Percentiles rank a stretch among this genome's conserved stretches.
phyloP scores from a whole-genome alignment of 1,284 basidiomycete genomes.

The Rhodotorula sp. region DNA sequence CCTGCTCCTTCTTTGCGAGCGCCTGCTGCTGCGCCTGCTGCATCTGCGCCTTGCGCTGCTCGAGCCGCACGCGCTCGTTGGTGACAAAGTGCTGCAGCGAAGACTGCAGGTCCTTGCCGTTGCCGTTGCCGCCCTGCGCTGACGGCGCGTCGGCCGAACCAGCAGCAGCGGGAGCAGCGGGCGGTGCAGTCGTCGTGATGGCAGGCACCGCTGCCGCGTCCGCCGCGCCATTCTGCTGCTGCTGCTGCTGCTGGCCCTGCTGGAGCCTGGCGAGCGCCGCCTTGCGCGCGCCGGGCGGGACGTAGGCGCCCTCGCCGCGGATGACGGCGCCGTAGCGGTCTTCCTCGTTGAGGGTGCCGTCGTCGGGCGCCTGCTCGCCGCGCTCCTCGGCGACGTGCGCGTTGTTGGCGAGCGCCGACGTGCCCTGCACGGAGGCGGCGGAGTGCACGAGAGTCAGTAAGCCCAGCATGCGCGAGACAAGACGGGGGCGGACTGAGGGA shows the following conservation, averaged over 20 bases:
- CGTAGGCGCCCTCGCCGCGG: slow-evolving; percentile 82
- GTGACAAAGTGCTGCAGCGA: slow-evolving; percentile 79
- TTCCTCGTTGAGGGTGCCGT: slow-evolving; percentile 77
- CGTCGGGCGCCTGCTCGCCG: slow-evolving; percentile 64
- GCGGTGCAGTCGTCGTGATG: background rate
- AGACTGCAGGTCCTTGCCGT: background rate
- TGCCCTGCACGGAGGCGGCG: too few relatives aligned
- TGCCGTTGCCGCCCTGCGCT: background rate
- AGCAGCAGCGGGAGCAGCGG: slow-evolving; percentile 1
- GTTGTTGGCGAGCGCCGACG: slow-evolving; percentile 57
- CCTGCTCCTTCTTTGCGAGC: slow-evolving; percentile 83
- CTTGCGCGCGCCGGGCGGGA: slow-evolving; percentile 80
- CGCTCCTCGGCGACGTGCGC: slow-evolving; percentile 90
- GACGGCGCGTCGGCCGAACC: background rate
- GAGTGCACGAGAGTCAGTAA: slow-evolving; percentile 48
- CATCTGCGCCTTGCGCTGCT: slow-evolving; percentile 78
- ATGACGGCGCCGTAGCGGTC: slow-evolving; percentile 95
- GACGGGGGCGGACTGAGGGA: slow-evolving; percentile 44
- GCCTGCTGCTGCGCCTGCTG: slow-evolving; percentile 55
- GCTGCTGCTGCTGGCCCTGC: slow-evolving; percentile 2
- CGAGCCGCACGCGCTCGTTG: slow-evolving; percentile 80
- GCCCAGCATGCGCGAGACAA: slow-evolving; percentile 46
- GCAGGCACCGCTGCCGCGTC: slow-evolving; percentile 7
- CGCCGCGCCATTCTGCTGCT: too few relatives aligned
- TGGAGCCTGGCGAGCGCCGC: slow-evolving; percentile 46